Percentiles rank a stretch among this genome's conserved stretches.
These are phyloP conservation scores for Hymenoscyphus repandus DNA, from an alignment of 2,329 filamentous ascomycete species.

Conservation along the genomic window DNA sequence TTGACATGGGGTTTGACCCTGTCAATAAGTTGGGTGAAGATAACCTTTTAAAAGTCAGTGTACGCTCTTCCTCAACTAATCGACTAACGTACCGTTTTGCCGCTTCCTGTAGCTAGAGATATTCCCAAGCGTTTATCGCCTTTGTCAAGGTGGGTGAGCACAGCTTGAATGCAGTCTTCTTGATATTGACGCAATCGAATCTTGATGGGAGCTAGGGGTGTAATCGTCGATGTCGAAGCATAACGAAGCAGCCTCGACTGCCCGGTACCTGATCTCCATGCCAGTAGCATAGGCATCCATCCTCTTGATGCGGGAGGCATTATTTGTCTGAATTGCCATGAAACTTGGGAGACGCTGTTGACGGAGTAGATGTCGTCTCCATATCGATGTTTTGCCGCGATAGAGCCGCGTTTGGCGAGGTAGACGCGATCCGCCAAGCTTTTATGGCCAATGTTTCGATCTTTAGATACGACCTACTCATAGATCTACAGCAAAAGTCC, in stretches of 20 bases:
- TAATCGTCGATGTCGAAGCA: slow-evolving; percentile 12
- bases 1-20: slow-evolving; percentile 55
- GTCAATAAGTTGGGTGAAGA: slow-evolving; percentile 92
- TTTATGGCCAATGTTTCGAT: neutral
- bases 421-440: neutral
- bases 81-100: slow-evolving; percentile 65
- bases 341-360: neutral
- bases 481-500: neutral
- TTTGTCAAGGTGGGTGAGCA: slow-evolving; percentile 60
- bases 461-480: neutral
- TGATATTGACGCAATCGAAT: slow-evolving; percentile 77
- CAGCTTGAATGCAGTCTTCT: slow-evolving; percentile 83
- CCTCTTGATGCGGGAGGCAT: slow-evolving; percentile 31
- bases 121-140: slow-evolving; percentile 78
- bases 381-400: neutral
- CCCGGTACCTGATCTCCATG: slow-evolving; percentile 11
- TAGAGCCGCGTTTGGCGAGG: neutral
- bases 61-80: neutral
- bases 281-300: slow-evolving; percentile 14
- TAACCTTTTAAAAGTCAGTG: slow-evolving; percentile 52
- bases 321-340: neutral
- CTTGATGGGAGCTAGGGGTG: slow-evolving; percentile 11
- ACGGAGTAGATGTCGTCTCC: slow-evolving; percentile 3
- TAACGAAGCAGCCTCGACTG: slow-evolving; percentile 8
- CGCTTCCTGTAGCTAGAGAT: slow-evolving; percentile 81